phyloP scores from a whole-genome alignment of 164 flowering plant species.

The Vitis amurensis region DNA sequence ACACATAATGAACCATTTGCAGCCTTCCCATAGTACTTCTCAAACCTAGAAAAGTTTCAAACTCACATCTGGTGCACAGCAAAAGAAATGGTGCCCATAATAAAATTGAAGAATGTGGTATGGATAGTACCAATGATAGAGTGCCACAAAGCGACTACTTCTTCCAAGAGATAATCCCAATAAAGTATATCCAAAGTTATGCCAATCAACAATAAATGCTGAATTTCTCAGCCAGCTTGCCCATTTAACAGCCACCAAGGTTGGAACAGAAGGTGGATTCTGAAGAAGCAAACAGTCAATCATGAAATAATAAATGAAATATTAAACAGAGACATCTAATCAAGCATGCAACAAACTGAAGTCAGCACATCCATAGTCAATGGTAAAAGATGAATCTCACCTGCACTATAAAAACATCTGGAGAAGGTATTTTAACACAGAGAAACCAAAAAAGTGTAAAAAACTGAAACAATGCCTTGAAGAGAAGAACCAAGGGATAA shows the following conservation, averaged over 20 bases:
- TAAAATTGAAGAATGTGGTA: conserved; percentile 4
- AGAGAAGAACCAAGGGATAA: conserved; percentile 51
- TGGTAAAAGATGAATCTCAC: conserved; percentile 32
- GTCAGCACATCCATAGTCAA: background rate
- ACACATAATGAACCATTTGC: conserved; percentile 91
- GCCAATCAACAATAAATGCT: conserved; percentile 84
- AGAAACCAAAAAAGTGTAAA: conserved; percentile 83
- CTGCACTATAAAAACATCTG: conserved; percentile 90
- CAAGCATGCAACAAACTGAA: background rate
- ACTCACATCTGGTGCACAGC: background rate
- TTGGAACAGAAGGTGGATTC: conserved; percentile 99
- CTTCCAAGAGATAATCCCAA: conserved; percentile 83
- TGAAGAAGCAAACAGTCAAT: conserved; percentile 20
- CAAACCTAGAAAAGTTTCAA: conserved; percentile 53
- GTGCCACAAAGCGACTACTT: conserved; percentile 64
- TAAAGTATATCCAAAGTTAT: conserved; percentile 93
- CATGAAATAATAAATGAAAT: conserved; percentile 8
- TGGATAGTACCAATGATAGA: conserved; percentile 66
- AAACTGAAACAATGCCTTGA: conserved; percentile 83
- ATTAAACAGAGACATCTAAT: background rate
- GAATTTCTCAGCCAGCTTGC: conserved; percentile 77
- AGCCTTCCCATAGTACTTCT: conserved; percentile 78
- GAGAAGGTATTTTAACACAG: conserved; percentile 70
- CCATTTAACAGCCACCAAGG: conserved; percentile 85
- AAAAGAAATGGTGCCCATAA: background rate